A percentile compares a stretch with the other conserved stretches of the same genome.
Evolutionary conservation across 2,329 filamentous ascomycete genomes (phyloP).

Genomic region (Botryotinia convoluta): DNA sequence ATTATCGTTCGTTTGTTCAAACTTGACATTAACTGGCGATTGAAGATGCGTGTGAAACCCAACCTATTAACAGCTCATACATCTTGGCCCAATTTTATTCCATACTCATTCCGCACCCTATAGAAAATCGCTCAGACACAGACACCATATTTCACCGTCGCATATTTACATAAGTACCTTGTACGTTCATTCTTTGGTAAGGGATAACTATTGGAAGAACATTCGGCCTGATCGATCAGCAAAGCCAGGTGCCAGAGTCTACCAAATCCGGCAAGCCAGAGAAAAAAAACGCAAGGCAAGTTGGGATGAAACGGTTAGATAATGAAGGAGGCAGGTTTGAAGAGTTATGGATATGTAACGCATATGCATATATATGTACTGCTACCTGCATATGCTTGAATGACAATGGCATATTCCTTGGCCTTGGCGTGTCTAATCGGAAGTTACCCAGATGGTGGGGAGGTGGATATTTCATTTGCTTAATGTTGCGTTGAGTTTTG

Average conservation of each 20-base stretch:
- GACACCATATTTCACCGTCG: neutral
- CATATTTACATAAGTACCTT: neutral
- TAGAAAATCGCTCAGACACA: neutral
- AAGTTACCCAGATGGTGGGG: neutral
- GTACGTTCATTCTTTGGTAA: conserved; percentile 16
- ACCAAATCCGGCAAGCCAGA: neutral
- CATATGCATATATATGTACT: conserved; percentile 1
- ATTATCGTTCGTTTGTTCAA: conserved; percentile 3
- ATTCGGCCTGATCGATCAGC: neutral
- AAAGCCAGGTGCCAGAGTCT: neutral
- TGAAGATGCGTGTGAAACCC: neutral
- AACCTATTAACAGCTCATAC: neutral
- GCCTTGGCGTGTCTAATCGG: conserved; percentile 1
- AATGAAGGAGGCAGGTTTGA: neutral
- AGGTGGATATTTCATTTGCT: neutral
- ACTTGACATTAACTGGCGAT: neutral
- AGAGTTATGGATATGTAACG: neutral
- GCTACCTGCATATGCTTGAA: conserved; percentile 10
- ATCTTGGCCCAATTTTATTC: neutral
- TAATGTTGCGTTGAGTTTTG: neutral
- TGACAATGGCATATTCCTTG: conserved; percentile 10
- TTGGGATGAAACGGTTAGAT: conserved; percentile 2
- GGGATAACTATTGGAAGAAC: neutral
- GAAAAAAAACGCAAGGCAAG: neutral
- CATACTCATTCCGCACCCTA: neutral